Evolutionary conservation across 225 moss, liverwort and hornwort species (phyloP).

Genomic region (Pseudoscleropodium purum): DNA sequence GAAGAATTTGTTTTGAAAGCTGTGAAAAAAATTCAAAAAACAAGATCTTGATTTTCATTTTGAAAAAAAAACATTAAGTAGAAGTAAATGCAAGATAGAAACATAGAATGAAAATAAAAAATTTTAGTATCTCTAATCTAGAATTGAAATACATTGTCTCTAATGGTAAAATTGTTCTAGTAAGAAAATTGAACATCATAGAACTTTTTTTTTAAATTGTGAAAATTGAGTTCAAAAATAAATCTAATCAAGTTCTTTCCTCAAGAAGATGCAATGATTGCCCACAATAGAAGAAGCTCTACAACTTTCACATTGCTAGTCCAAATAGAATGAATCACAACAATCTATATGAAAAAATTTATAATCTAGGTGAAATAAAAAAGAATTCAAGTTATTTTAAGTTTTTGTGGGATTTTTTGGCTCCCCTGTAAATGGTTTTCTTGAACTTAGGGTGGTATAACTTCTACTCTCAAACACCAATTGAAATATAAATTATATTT

Average conservation of each 20-base stretch:
- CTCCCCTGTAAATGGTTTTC: accelerated
- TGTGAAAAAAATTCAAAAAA: too few species aligned
- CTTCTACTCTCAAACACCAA: accelerated
- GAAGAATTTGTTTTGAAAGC: background rate
- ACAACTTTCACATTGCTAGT: background rate
- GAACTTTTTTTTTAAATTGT: background rate
- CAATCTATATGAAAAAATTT: background rate
- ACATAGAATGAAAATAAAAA: background rate
- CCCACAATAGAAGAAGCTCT: background rate
- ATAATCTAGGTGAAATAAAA: background rate
- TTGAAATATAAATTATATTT: background rate
- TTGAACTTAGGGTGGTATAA: background rate
- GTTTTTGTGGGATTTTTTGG: background rate
- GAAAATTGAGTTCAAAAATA: background rate
- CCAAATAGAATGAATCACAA: background rate
- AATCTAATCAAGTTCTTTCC: background rate
- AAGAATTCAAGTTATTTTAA: background rate
- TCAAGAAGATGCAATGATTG: background rate
- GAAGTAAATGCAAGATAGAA: background rate
- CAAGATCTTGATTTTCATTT: background rate
- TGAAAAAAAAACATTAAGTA: background rate
- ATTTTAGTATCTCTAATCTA: background rate
- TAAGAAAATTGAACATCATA: background rate
- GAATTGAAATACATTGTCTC: background rate
- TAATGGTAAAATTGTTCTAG: background rate